Base-by-base conservation (phyloP, 1,139 yeast genomes). In the Kodamaea ohmeri region DNA sequence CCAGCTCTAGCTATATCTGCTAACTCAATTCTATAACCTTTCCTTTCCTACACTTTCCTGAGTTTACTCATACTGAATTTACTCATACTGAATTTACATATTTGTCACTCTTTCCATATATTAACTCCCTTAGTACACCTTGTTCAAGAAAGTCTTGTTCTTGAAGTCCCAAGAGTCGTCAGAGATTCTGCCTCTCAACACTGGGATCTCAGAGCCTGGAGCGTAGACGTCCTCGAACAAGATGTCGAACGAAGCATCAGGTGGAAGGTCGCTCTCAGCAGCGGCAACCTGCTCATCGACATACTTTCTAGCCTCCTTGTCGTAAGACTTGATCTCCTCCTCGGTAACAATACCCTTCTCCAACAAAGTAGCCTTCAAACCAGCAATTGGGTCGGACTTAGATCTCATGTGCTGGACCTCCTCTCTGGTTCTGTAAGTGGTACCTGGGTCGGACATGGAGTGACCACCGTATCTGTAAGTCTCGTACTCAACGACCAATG, bases 391-490 rank as follows among this genome's bases (percentile, higher is more conserved):
- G 67, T 92, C 98, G 65, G 85, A 89, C 75, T 90, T 84, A 35
- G 97, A 88, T 77, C 98, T 85, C 97, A 92, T 90, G 76, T 92
- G 94, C 73, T 90, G 97, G 54, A 92, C 95, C 76, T 92, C 98
- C 73, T 92, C 98, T 76, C 98, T 89, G 62, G 98, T 92, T 80
- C 97, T 83, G 82, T 92, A 92, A 51, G 97, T 90, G 65, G 97
- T 92, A 78, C 97, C 97, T 58, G 97, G 97, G 70, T 92, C 97
- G 52, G 97, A 90, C 97, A 92, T 92, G 55, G 98, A 92, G 80
- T 92, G 98, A 64, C 98, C 98, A 75, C 98, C 97, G 67, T 92
- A 92, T 78, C 98, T 84, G 74, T 92, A 92, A 53, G 98, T 92
- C 74, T 90, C 97, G 69, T 85, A 92, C 75, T 92, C 98, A 56